These are phyloP conservation scores for Leonotis leonurus DNA, from an alignment of 257 asterid genomes.

Conservation along the genomic window DNA sequence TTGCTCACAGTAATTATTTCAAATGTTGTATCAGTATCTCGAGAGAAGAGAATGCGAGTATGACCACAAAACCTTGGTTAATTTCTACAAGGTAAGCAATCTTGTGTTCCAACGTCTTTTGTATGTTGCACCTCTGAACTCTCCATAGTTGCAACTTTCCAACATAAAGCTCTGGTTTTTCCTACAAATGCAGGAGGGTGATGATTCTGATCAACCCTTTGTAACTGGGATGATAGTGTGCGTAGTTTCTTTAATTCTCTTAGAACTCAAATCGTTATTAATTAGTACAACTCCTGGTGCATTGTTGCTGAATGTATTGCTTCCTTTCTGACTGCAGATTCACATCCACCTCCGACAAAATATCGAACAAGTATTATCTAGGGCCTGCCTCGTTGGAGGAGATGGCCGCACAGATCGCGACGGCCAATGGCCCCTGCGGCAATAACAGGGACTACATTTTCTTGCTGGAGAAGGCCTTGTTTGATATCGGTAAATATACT, in stretches of 20 bases:
- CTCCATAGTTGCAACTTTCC: neutral
- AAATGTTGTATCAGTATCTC: constrained; percentile 42
- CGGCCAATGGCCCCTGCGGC: constrained; percentile 88
- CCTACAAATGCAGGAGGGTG: constrained; percentile 48
- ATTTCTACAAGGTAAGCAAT: constrained; percentile 61
- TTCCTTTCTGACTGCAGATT: constrained; percentile 38
- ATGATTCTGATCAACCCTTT: constrained; percentile 50
- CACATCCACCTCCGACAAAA: constrained; percentile 76
- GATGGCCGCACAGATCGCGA: constrained; percentile 86
- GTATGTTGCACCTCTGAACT: neutral
- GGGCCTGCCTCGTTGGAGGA: constrained; percentile 94
- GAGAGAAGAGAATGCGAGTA: constrained; percentile 89
- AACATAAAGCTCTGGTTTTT: neutral
- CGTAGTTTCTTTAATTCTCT: constrained; percentile 17
- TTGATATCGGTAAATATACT: constrained; percentile 43
- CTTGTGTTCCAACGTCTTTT: neutral
- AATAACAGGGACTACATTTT: constrained; percentile 84
- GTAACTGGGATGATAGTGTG: constrained; percentile 70
- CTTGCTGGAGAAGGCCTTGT: constrained; percentile 75
- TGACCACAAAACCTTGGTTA: constrained; percentile 61
- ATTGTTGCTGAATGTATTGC: neutral
- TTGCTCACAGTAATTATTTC: neutral
- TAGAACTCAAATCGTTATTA: neutral
- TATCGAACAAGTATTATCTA: constrained; percentile 69
- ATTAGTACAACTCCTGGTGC: neutral